Evolutionary conservation across 1,139 yeast genomes (phyloP).

Genomic region (Kodamaea arcana): DNA sequence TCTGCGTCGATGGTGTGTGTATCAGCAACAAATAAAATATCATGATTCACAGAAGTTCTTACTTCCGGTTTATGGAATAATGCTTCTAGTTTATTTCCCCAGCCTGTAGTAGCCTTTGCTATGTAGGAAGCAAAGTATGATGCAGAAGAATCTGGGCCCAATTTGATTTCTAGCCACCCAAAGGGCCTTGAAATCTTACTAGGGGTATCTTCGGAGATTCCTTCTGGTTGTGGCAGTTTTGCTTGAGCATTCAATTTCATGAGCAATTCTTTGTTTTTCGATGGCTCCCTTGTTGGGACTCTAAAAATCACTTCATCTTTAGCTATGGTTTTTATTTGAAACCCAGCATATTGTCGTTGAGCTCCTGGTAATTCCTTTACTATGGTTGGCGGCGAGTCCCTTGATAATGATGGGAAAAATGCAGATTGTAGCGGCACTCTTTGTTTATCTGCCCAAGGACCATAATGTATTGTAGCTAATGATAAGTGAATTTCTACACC

Average conservation of each 20-base stretch:
- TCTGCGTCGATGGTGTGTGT: conserved; percentile 53
- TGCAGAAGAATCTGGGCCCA: conserved; percentile 51
- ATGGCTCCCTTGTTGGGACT: conserved; percentile 78
- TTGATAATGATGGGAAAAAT: conserved; percentile 64
- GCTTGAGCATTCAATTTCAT: conserved; percentile 12
- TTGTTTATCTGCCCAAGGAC: conserved; percentile 95
- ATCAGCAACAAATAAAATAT: conserved; percentile 63
- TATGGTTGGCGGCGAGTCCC: conserved; percentile 50
- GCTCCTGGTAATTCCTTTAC: conserved; percentile 42
- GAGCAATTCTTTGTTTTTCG: conserved; percentile 56
- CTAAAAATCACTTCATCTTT: conserved; percentile 69
- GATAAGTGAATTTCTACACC: conserved; percentile 60
- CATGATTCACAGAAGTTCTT: conserved; percentile 86
- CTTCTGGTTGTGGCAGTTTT: conserved; percentile 2
- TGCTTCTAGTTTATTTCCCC: conserved; percentile 48
- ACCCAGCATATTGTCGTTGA: conserved; percentile 51
- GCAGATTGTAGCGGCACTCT: conserved; percentile 59
- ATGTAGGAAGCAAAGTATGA: conserved; percentile 47
- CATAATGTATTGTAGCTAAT: conserved; percentile 72
- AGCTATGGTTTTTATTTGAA: conserved; percentile 49
- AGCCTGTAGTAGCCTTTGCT: conserved; percentile 53
- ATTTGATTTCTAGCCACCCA: conserved; percentile 86
- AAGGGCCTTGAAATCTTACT: conserved; percentile 53
- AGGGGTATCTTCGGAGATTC: conserved; percentile 11
- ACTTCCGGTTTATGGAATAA: conserved; percentile 59